Base-by-base conservation (phyloP, 148 eudicot genomes). In the Cornus florida region DNA sequence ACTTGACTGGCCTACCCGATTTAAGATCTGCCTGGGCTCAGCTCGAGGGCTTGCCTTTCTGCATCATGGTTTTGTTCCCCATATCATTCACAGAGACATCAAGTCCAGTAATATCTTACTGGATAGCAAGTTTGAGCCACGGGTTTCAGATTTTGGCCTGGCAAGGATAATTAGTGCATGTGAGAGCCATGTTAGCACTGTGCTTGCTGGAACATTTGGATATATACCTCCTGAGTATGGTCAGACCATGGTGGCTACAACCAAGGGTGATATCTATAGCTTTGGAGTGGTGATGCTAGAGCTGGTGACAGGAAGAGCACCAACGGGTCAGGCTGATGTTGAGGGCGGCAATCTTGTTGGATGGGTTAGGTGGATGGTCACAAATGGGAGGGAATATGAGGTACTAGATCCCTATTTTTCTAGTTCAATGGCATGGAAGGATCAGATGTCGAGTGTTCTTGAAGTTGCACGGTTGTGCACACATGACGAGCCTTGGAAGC, bases 271-370 rank as follows among this genome's bases (percentile, higher is more conserved):
- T 69, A 88, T 93, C 1, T 95, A 95, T 75, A 95, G 98, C 76
- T 95, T 91, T 17, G 98, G 98, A 28, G 98, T 95, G 72, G 98
- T 95, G 79, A 91, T 95, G 94, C 82, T 95, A 65, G 98, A 95
- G 89, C 90, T 95, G 62, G 89, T 93, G 3, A 95, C 97, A 0
- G 98, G 97, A 12, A 82, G 87, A 74, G 90, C 92, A 7, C 97
- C 98, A 35, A 90, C 90, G 0, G 98, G 98, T 8, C 98, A 95
- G 74, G 86, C 93, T 24, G 98, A 95, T 67, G 69, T 75, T 13
- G 98, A 95, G 83, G 98, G 98, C 5, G 98, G 97, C 8, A 95
- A 95, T 80, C 85, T 95, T 80, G 99, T 95, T 39, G 99, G 99
- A 17, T 95, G 99, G 99, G 93, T 93, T 59, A 86, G 93, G 75